Evolutionary conservation across 2,329 filamentous ascomycete genomes (phyloP), one percentile per base, ranked within the genome.

Genomic region (Penicillium italicum): DNA sequence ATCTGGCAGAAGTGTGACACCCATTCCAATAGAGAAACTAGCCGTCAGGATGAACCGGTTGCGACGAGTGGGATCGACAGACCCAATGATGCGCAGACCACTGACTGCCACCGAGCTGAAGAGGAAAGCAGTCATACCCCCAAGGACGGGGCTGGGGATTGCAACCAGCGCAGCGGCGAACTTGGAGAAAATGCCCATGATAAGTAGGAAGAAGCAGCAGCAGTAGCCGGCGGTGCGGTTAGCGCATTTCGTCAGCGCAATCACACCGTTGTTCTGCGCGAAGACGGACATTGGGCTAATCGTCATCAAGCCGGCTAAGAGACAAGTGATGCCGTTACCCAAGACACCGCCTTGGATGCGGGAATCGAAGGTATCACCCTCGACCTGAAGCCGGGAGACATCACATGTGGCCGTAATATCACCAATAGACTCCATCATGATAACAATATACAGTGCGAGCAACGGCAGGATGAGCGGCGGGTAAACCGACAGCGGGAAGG

Each of bases 131-230:
- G 82, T 78, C 74, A 79, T 77, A 10, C 76, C 76, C 51, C 77
- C 77, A 3, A 79, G 64, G 4, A 78, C 76, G 3, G 75, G 55
- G 4, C 74, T 71, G 0, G 86, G 86, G 60, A 89, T 89, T 9
- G 85, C 78, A 0, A 87, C 84, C 5, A 89, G 79, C 0, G 86
- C 82, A 0, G 85, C 86, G 2, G 85, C 85, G 60, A 89, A 89
- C 65, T 89, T 89, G 51, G 85, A 82, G 66, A 89, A 88, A 48
- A 89, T 77, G 7, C 86, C 86, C 83, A 88, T 88, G 56, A 89
- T 67, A 31, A 89, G 72, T 20, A 89, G 76, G 76, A 86, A 88
- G 62, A 83, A 81, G 65, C 84, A 85, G 64, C 81, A 83, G 56
- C 80, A 84, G 72, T 86, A 88, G 0, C 86, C 86, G 4, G 86